Conservation (phyloP, 2,329 filamentous ascomycete species). For the Botryosphaeria agaves region DNA sequence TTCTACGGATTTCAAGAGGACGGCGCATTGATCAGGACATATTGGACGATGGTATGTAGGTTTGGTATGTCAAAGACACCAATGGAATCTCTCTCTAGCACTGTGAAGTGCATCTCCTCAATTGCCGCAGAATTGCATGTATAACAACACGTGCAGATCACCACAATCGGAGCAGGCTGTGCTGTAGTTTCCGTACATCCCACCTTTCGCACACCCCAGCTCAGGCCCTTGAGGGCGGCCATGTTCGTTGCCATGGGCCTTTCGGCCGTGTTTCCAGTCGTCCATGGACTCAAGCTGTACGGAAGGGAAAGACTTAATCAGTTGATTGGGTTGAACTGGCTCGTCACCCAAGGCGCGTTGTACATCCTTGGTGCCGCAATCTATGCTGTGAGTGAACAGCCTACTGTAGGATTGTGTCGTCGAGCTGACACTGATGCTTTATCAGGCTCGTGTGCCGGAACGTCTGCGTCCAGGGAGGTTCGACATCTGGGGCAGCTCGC, state of each 20-base stretch:
- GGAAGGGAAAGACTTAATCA: conserved; percentile 48
- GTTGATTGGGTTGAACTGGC: conserved; percentile 66
- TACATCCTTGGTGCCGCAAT: conserved; percentile 76
- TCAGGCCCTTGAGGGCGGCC: conserved; percentile 66
- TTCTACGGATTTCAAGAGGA: conserved; percentile 74
- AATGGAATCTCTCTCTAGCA: neutral
- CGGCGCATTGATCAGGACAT: conserved; percentile 45
- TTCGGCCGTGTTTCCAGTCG: conserved; percentile 65
- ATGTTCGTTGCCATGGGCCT: conserved; percentile 85
- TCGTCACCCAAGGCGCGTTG: conserved; percentile 60
- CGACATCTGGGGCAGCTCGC: conserved; percentile 83
- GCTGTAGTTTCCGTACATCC: conserved; percentile 62
- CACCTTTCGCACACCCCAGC: conserved; percentile 65
- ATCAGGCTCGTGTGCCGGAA: conserved; percentile 64
- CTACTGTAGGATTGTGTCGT: neutral
- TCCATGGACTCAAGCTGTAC: conserved; percentile 56
- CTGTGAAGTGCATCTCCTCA: too few relatives aligned
- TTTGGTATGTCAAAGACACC: too few relatives aligned
- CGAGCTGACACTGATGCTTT: conserved; percentile 4
- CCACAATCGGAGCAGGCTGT: conserved; percentile 58
- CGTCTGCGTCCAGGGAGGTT: conserved; percentile 58
- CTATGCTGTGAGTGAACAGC: conserved; percentile 49
- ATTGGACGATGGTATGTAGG: conserved; percentile 53
- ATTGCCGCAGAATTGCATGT: too few relatives aligned
- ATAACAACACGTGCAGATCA: conserved; percentile 48